Base-by-base conservation (phyloP, 139 green algal species). In the Ostreobium quekettii region DNA sequence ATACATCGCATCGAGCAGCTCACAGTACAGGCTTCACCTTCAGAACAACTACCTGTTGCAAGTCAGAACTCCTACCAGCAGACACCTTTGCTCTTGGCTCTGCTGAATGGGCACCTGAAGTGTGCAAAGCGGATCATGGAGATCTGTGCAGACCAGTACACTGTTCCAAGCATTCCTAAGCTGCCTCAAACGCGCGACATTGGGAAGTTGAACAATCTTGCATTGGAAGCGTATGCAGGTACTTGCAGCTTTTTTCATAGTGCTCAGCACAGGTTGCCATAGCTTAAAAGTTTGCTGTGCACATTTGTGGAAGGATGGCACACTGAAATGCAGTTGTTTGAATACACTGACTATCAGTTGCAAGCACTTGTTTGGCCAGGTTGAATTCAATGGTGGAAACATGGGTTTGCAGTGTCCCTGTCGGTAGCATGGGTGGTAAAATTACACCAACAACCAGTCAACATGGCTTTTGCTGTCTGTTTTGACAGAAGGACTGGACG, bases 161-260 rank as follows among this genome's bases (percentile, higher is more conserved):
- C 42, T 53, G 15, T 19, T 19, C 42, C 42, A 53, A 53, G 19
- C 15, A 11, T 19, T 19, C 42, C 11, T 26, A 53, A 53, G 42
- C 11, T 26, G 19, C 15, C 15, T 11, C 11, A 53, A 19, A 53
- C 11, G 42, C 11, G 19, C 11, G 42, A 19, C 15, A 19, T 11
- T 26, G 42, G 42, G 42, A 11, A 53, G 42, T 53, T 53, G 42
- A 53, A 53, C 42, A 53, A 53, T 53, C 19, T 53, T 53, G 42
- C 42, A 26, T 11, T 53, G 42, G 42, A 53, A 19, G 15, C 19
- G 42, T 26, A 26, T 11, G 42, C 19, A 19, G 42, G 19, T 53
- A 19, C 11, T n/a, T n/a, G n/a, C n/a, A n/a, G n/a, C n/a, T n/a
- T n/a, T n/a, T n/a, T n/a, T n/a, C n/a, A n/a, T n/a, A 19, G 19